Evolutionary conservation across 805 yeast genomes (phyloP), one percentile per base, ranked within the genome.

Genomic region (Cyberlindnera galapagoensis): DNA sequence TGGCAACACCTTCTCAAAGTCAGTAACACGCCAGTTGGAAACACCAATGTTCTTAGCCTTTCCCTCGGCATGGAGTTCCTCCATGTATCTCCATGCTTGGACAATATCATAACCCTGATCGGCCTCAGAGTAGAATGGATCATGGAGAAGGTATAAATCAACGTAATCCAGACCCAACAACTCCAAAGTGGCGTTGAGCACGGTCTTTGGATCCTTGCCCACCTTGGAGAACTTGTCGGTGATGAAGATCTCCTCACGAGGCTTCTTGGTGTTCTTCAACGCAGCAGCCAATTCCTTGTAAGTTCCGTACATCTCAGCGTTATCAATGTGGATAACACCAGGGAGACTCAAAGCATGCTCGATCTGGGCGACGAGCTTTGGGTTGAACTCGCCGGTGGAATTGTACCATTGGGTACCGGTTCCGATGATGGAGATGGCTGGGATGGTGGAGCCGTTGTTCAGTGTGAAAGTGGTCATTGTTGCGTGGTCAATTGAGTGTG

Each of bases 381-480:
- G 36, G 23, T 59, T 54, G 40, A 59, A 46, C 5, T 48, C 44
- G 20, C 26, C 26, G 9, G 51, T 58, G 5, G 42, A 39, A 23
- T 64, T 59, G 38, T n/a, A 59, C 80, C 80, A 75, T 42, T 63
- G 67, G 20, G 80, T 74, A 26, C 82, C 82, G 2, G 77, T 62
- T 6, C 82, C 82, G 13, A 74, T 62, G 36, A 62, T 51, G 19
- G 78, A 77, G 30, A 75, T 53, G 6, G 65, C 67, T 18, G 69
- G 70, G 21, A 65, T 56, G 39, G 59, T 56, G 35, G 58, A 54
- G 2, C 65, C 67, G 46, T 65, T 64, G 35, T 29, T 44, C 15
- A 49, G 37, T 7, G 47, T 49, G 39, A 49, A 44, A 35, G 44
- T 47, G 28, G 46, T 30, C 26, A 40, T 30, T 4, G 27, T 8